Evolutionary conservation across 1,139 yeast genomes (phyloP).

Genomic region (Geotrichum europaeum): DNA sequence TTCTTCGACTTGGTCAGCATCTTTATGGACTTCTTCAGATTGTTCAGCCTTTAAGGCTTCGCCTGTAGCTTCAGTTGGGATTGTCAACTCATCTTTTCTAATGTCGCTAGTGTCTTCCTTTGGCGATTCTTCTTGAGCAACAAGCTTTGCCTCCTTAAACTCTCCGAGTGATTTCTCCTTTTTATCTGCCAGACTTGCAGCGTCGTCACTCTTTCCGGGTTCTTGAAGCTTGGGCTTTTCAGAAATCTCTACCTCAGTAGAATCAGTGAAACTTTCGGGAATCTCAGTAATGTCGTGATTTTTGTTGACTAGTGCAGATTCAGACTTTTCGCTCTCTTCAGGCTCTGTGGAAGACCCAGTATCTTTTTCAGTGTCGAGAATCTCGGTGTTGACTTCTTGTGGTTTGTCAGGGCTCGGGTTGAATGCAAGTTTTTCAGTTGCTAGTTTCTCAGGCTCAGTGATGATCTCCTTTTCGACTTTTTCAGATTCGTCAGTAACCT

Average conservation of each 20-base stretch:
- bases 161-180: not conserved
- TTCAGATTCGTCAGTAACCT: not conserved
- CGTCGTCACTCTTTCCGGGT: not conserved
- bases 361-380: not conserved
- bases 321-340: not conserved
- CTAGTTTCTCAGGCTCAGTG: not conserved
- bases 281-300: not conserved
- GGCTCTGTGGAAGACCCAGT: not conserved
- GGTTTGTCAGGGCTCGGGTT: not conserved
- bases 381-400: not conserved
- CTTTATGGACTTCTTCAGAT: not conserved
- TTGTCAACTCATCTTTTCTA: not conserved
- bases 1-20: not conserved
- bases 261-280: not conserved
- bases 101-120: not conserved
- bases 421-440: not conserved
- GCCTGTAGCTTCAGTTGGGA: not conserved
- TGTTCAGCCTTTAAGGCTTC: not conserved
- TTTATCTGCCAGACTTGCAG: slow-evolving; percentile 10
- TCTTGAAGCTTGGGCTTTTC: not conserved
- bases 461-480: not conserved
- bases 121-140: not conserved
- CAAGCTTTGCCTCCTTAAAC: not conserved
- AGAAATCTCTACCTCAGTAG: not conserved
- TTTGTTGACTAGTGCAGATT: not conserved